Evolutionary conservation across 768 basidiomycete genomes (phyloP), one percentile per base, ranked within the genome.

Genomic region (Amanita pallidorosea): DNA sequence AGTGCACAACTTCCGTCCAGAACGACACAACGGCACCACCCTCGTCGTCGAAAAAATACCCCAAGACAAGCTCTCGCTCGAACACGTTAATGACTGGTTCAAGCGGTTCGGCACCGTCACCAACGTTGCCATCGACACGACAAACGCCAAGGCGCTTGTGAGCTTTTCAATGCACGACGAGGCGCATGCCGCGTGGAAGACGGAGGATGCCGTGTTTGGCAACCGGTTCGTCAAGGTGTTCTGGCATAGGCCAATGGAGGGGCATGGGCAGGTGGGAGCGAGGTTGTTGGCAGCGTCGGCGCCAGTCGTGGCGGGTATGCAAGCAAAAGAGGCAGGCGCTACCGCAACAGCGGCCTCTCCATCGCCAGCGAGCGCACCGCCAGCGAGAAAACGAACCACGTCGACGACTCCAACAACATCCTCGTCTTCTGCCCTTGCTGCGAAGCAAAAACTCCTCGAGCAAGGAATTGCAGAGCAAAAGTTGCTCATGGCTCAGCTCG

Each of bases 11-110:
- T 84, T 85, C 70, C 79, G 79, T 8, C 79, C 79, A 23, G 80
- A 81, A 55, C 76, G 77, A 55, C 72, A 82, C 52, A 78, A 76
- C 53, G 81, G 83, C 64, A 87, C 83, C 67, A 91, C 88, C 0
- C 73, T 98, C 18, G 90, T 96, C 12, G 85, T 98, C 33, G 91
- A 96, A 66, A 93, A 93, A 69, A 94, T 97, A 51, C 94, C 94
- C 0, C 77, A 83, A 45, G 84, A 89, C 54, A 83, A 86, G 56
- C 75, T 95, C 36, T 78, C 78, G 12, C 76, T 91, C 12, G 84
- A 83, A 46, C 70, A 79, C 5, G 83, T 98, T 49, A 88, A 86
- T 58, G 77, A 73, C 17, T 93, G 91, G 83, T 97, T 98, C 71
- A 85, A 85, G 64, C 80, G 83, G 55, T 97, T 95, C 57, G 94